Conservation (phyloP, 2,329 filamentous ascomycete species). For the Xylaria sp. region DNA sequence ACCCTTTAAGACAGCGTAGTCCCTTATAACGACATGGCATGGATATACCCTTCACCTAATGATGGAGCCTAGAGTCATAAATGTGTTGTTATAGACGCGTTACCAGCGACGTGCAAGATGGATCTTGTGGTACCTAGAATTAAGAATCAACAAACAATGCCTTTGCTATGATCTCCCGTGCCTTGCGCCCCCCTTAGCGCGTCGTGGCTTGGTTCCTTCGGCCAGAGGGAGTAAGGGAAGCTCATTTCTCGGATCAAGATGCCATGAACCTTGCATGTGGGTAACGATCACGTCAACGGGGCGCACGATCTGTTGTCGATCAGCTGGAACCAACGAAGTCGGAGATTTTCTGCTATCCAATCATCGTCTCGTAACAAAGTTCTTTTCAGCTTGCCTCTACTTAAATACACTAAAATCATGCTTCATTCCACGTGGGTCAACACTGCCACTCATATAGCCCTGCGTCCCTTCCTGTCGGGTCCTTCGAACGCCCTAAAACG, state of each 20-base stretch:
- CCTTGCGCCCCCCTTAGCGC: background rate
- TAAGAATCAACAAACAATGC: too few relatives aligned
- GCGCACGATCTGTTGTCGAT: background rate
- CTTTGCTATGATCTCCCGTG: too few relatives aligned
- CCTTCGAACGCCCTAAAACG: background rate
- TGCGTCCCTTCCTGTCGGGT: background rate
- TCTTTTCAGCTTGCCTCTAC: background rate
- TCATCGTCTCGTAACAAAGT: background rate
- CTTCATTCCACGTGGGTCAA: slow-evolving; percentile 16
- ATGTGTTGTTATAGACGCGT: too few relatives aligned
- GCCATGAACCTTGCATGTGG: slow-evolving; percentile 8
- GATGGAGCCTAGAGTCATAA: too few relatives aligned
- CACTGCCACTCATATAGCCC: too few relatives aligned
- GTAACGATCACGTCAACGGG: background rate
- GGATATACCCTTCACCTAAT: too few relatives aligned
- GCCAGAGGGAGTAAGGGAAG: slow-evolving; percentile 4
- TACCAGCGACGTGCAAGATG: too few relatives aligned
- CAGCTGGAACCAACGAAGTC: background rate
- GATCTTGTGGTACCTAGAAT: too few relatives aligned
- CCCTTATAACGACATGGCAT: too few relatives aligned
- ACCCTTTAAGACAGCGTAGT: too few relatives aligned
- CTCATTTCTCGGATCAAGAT: background rate
- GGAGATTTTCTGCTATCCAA: background rate
- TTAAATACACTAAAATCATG: background rate
- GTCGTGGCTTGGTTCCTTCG: slow-evolving; percentile 3